Percentiles rank a stretch among this genome's conserved stretches.
phyloP scores from a whole-genome alignment of 2,329 filamentous ascomycete species.

The Cryphonectria carpinicola region DNA sequence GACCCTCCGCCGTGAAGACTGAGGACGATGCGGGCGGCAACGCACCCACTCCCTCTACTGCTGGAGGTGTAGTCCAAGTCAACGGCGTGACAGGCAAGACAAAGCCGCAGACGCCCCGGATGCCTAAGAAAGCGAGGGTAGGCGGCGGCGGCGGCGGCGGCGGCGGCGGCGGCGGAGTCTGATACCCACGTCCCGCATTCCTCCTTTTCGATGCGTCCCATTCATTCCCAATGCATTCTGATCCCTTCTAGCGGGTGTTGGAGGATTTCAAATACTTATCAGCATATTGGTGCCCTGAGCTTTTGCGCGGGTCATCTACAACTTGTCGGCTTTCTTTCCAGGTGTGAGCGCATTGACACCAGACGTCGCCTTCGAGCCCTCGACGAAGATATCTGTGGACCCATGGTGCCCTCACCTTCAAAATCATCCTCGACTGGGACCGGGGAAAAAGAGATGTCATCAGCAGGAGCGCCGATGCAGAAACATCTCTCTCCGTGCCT shows the following conservation, averaged over 20 bases:
- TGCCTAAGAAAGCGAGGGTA: constrained; percentile 58
- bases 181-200: background rate
- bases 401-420: background rate
- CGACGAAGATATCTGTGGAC: background rate
- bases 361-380: background rate
- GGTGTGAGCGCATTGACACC: constrained; percentile 6
- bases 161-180: constrained; percentile 41
- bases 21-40: constrained; percentile 56
- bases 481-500: background rate
- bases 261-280: constrained; percentile 14
- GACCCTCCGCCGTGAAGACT: constrained; percentile 59
- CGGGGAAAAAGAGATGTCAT: background rate
- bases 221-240: constrained; percentile 2
- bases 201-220: constrained; percentile 5
- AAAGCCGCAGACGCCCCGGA: constrained; percentile 61
- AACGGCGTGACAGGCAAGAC: constrained; percentile 55
- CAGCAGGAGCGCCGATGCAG: background rate
- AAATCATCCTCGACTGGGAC: background rate
- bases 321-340: constrained; percentile 6
- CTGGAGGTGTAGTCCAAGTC: constrained; percentile 46
- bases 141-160: constrained; percentile 45
- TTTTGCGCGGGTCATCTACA: constrained; percentile 13
- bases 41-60: constrained; percentile 50
- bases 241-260: constrained; percentile 26
- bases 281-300: constrained; percentile 18